A percentile compares a stretch with the other conserved stretches of the same genome.
phyloP scores from a whole-genome alignment of 192 early-diverging fungal genomes.

The Entophlyctis luteolus region DNA sequence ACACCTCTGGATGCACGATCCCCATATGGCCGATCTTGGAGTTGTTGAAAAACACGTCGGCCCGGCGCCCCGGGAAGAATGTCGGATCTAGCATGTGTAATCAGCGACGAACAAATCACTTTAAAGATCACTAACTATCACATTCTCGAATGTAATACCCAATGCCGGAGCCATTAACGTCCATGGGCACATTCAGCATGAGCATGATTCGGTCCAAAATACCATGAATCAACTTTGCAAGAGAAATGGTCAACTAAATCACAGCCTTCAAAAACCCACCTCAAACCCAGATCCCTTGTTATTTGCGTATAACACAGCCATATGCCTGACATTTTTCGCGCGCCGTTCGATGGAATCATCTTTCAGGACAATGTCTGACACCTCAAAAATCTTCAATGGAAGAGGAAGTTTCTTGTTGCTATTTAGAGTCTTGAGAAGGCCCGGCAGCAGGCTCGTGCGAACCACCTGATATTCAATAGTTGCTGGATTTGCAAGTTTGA shows the following conservation, averaged over 20 bases:
- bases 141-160: constrained; percentile 81
- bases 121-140: constrained; percentile 46
- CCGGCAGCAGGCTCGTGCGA: constrained; percentile 86
- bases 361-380: constrained; percentile 89
- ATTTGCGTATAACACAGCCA: constrained; percentile 80
- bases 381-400: constrained; percentile 94
- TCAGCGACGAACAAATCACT: constrained; percentile 3
- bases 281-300: constrained; percentile 77
- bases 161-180: constrained; percentile 43
- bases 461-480: constrained; percentile 81
- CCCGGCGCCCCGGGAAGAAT: constrained; percentile 88
- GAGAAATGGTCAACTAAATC: background rate
- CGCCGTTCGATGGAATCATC: constrained; percentile 74
- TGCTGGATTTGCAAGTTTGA: constrained; percentile 88
- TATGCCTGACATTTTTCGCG: constrained; percentile 83
- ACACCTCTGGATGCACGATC: constrained; percentile 86
- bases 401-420: constrained; percentile 80
- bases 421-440: constrained; percentile 87
- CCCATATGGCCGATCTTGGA: constrained; percentile 78
- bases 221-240: constrained; percentile 75
- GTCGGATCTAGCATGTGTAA: constrained; percentile 54
- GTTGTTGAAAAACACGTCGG: constrained; percentile 73
- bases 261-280: constrained; percentile 43
- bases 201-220: constrained; percentile 85
- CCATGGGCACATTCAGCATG: constrained; percentile 63